Evolutionary conservation across 2,329 filamentous ascomycete species (phyloP).

Genomic region (Hypoxylon rubiginosum): DNA sequence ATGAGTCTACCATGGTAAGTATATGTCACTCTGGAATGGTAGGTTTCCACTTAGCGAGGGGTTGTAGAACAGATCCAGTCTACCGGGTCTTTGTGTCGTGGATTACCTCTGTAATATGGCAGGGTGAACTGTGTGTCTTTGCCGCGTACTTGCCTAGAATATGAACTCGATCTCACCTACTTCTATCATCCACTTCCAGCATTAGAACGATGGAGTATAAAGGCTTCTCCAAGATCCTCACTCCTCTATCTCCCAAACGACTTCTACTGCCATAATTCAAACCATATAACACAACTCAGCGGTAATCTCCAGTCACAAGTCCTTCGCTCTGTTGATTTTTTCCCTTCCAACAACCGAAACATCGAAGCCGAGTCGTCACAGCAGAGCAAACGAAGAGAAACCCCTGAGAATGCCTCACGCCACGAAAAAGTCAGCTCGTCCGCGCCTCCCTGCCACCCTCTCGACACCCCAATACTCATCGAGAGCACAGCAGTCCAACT

Average conservation of each 20-base stretch:
- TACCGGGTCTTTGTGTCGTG: slow-evolving; percentile 30
- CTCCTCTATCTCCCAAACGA: neutral
- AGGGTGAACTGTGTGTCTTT: slow-evolving; percentile 14
- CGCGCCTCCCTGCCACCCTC: slow-evolving; percentile 4
- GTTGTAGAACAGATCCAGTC: slow-evolving; percentile 34
- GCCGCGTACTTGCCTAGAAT: slow-evolving; percentile 6
- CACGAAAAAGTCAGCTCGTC: slow-evolving; percentile 30
- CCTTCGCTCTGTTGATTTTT: neutral
- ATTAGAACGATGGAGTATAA: neutral
- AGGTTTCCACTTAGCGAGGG: slow-evolving; percentile 4
- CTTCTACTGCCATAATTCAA: neutral
- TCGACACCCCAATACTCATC: slow-evolving; percentile 20
- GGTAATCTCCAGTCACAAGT: neutral
- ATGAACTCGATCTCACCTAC: neutral
- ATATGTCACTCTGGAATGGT: slow-evolving; percentile 15
- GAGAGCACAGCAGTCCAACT: slow-evolving; percentile 12
- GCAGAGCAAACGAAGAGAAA: neutral
- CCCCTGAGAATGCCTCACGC: slow-evolving; percentile 30
- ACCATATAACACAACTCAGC: neutral
- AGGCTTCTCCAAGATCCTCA: neutral
- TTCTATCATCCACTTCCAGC: neutral
- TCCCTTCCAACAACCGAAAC: neutral
- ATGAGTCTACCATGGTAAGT: slow-evolving; percentile 8
- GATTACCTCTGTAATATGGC: slow-evolving; percentile 11
- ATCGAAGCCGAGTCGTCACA: neutral